A percentile compares a stretch with the other conserved stretches of the same genome.
Conservation (phyloP, 129 eudicot genomes). For the Gnaphalium uliginosum region DNA sequence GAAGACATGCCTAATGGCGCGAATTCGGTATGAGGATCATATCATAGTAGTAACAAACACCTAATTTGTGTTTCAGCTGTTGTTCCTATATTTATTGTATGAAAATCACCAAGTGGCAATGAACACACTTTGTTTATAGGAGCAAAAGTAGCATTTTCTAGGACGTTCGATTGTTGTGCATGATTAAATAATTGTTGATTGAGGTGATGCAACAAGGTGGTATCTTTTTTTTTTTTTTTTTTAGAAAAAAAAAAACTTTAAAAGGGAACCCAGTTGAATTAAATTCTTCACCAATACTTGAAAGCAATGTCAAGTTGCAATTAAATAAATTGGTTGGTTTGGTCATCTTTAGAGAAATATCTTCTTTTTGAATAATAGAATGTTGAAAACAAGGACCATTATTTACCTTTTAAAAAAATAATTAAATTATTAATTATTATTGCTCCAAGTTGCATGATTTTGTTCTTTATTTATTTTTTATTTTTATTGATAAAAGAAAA, state of each 20-base stretch:
- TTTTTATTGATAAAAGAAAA: not conserved
- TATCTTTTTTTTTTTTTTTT: no score
- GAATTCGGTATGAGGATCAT: not conserved
- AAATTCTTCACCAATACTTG: not conserved
- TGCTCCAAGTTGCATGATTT: conserved; percentile 4
- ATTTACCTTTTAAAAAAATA: not conserved
- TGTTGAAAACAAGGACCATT: conserved; percentile 19
- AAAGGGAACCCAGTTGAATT: conserved; percentile 1
- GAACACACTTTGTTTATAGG: not conserved
- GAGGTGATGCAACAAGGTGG: not conserved
- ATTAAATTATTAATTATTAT: not conserved
- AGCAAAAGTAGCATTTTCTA: not conserved
- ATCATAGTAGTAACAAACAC: not conserved
- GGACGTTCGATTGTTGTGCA: not conserved
- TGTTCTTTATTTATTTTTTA: not conserved
- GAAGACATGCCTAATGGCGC: conserved; percentile 24
- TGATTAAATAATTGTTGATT: not conserved
- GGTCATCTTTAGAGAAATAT: conserved; percentile 1
- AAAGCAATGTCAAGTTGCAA: conserved; percentile 21
- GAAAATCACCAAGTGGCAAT: conserved; percentile 24
- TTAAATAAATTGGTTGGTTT: not conserved
- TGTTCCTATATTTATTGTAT: conserved; percentile 3
- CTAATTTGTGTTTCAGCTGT: not conserved
- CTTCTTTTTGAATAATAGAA: not conserved
- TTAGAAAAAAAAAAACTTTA: no score